phyloP scores from a whole-genome alignment of 169 alveolate species.

The Theileria equi region DNA sequence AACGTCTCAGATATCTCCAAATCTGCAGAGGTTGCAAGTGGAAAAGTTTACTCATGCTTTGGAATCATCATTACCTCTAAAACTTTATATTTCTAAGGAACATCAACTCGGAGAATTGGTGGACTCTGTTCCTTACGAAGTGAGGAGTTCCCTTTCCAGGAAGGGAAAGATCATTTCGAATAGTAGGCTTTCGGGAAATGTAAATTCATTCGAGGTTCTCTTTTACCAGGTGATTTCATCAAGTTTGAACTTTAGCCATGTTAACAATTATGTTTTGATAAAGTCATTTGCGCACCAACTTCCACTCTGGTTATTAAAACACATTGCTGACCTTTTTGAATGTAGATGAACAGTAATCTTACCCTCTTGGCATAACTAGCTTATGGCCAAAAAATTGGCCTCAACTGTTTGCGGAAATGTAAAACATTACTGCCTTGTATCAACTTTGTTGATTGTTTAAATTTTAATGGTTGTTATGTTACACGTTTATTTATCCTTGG shows the following conservation, averaged over 20 bases:
- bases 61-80: not conserved
- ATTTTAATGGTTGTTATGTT: not conserved
- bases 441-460: not conserved
- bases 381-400: too few relatives aligned
- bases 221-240: not conserved
- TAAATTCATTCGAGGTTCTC: slow-evolving; percentile 9
- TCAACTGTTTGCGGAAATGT: too few relatives aligned
- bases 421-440: too few relatives aligned
- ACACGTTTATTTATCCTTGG: not conserved
- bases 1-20: slow-evolving; percentile 1
- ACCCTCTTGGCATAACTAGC: too few relatives aligned
- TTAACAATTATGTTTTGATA: slow-evolving; percentile 2
- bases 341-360: slow-evolving; percentile 17
- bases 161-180: not conserved
- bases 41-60: slow-evolving; percentile 22
- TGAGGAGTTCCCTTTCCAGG: slow-evolving; percentile 12
- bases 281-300: slow-evolving; percentile 4
- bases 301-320: slow-evolving; percentile 43
- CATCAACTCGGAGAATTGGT: slow-evolving; percentile 41
- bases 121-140: slow-evolving; percentile 8
- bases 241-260: not conserved
- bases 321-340: slow-evolving; percentile 46
- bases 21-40: slow-evolving; percentile 11
- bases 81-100: slow-evolving; percentile 5
- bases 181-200: not conserved